Evolutionary conservation across 768 basidiomycete genomes (phyloP), one percentile per base, ranked within the genome.

Genomic region (Xerocomellus dryophilus): DNA sequence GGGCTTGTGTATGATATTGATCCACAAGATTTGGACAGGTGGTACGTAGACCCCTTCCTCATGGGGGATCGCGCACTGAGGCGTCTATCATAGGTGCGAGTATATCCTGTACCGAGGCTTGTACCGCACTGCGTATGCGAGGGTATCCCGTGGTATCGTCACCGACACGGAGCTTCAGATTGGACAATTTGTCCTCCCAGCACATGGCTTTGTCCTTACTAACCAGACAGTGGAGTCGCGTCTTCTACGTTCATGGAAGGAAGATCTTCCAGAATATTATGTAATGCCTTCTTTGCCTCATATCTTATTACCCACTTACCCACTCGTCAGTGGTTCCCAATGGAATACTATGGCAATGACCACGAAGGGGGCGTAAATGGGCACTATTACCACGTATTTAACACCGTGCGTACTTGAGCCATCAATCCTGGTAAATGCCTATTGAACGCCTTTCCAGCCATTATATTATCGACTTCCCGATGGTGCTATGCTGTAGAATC

Each of bases 161-260:
- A 93, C 90, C 23, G 93, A 96, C 63, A 95, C 93, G 1, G 92
- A 95, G 64, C 77, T 93, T 47, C 93, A 93, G 70, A 82, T 95
- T 35, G 92, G 85, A 11, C 90, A 90, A 68, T 95, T 93, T 64
- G 78, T 88, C 45, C 66, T 94, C 4, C 90, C 91, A 0, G 77
- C 73, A 43, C 76, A 83, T 50, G 85, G 81, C 0, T 62, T 68
- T 54, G 66, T 66, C 17, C 78, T 84, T 4, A 73, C 74, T 21
- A 81, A 91, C 60, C 83, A 88, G 18, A 77, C 82, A 0, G 68
- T 78, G 45, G 74, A 77, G 17, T 84, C 86, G 3, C 78, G 86
- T 44, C 90, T 93, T 68, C 68, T 84, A 47, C 81, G 89, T 42
- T 73, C 81, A 1, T 77, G 71, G 54, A 90, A 90, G 61, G 84